Conservation (phyloP, 306 rosid species). For the Herpetospermum pedunculosum region DNA sequence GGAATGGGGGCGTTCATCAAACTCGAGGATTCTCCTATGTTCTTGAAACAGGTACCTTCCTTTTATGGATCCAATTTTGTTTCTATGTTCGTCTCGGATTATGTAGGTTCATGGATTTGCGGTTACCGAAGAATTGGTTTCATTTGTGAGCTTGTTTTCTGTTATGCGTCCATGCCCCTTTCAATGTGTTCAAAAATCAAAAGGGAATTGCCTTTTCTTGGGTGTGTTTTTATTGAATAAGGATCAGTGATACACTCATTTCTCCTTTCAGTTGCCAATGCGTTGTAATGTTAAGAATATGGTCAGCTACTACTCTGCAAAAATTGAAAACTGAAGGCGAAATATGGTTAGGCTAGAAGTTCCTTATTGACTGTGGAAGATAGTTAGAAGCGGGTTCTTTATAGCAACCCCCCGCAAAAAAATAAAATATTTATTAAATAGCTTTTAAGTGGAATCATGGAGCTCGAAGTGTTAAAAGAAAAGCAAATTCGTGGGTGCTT, state of each 20-base stretch:
- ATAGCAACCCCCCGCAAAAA: too few relatives aligned
- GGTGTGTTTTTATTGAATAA: background rate
- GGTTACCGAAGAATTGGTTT: background rate
- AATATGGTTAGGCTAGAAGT: background rate
- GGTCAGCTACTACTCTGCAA: background rate
- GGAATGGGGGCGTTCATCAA: conserved; percentile 74
- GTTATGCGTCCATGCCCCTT: background rate
- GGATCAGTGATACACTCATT: background rate
- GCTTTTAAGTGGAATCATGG: background rate
- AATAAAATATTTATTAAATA: background rate
- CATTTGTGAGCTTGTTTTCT: background rate
- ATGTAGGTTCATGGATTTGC: background rate
- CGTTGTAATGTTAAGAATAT: background rate
- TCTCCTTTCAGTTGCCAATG: background rate
- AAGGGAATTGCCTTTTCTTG: background rate
- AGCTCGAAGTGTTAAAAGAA: background rate
- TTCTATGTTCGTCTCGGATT: background rate
- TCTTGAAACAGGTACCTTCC: conserved; percentile 66
- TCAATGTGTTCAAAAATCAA: background rate
- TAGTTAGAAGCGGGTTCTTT: background rate
- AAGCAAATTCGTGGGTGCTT: background rate
- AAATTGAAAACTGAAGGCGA: background rate
- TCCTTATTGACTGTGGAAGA: background rate
- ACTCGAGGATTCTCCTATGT: conserved; percentile 98
- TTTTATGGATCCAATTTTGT: background rate